These are phyloP conservation scores for Dothideomycetes sp. DNA, from an alignment of 2,329 filamentous ascomycete species.

Conservation along the genomic window DNA sequence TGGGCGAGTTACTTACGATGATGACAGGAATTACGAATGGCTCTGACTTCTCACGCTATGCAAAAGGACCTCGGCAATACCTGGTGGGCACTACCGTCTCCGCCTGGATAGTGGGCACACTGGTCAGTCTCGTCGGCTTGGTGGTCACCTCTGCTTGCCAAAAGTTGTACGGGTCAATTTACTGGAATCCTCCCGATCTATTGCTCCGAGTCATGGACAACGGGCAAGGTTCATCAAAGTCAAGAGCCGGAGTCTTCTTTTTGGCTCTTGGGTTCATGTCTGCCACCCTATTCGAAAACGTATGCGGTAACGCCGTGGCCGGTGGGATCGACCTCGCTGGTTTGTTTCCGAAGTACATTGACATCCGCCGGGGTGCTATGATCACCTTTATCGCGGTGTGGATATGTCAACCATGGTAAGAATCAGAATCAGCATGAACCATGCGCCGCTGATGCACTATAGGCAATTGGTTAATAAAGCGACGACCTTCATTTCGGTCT, in stretches of 20 bases:
- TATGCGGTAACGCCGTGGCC: conserved; percentile 2
- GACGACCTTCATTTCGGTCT: conserved; percentile 25
- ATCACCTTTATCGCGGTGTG: conserved; percentile 24
- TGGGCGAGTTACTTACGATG: no score
- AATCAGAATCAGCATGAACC: no score
- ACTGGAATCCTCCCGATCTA: conserved; percentile 33
- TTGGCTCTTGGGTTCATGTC: conserved; percentile 24
- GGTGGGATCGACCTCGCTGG: conserved; percentile 3
- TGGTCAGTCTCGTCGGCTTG: conserved; percentile 33
- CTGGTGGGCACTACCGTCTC: conserved; percentile 29
- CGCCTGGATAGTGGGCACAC: conserved; percentile 28
- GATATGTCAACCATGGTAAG: conserved; percentile 27
- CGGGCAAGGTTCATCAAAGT: conserved; percentile 28
- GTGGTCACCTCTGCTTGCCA: conserved; percentile 29
- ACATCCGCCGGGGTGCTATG: conserved; percentile 11
- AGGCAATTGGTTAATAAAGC: conserved; percentile 25
- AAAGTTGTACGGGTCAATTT: conserved; percentile 25
- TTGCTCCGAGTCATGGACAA: conserved; percentile 35
- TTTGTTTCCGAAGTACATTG: conserved; percentile 1
- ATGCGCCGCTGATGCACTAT: no score
- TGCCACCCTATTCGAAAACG: conserved; percentile 29
- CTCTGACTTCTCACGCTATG: conserved; percentile 35
- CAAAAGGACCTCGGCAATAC: conserved; percentile 23
- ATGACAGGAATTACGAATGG: conserved; percentile 32
- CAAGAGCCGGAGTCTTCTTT: conserved; percentile 26